These are phyloP conservation scores for Candida maesae DNA, from an alignment of 805 yeast species.

Conservation along the genomic window DNA sequence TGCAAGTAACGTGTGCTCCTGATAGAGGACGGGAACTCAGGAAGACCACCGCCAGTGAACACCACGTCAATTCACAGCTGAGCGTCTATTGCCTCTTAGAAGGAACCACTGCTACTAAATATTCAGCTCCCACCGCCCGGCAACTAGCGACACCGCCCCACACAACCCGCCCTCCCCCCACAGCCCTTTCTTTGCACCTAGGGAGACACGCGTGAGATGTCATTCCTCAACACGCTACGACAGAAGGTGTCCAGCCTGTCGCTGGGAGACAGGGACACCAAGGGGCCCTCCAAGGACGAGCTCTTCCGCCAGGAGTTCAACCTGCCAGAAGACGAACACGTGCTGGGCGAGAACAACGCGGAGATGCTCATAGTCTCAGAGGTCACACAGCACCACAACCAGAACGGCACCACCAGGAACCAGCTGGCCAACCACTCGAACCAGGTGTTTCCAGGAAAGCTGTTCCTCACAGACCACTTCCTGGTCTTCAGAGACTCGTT, in stretches of 20 bases:
- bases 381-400: constrained; percentile 14
- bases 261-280: constrained; percentile 35
- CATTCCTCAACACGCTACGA: constrained; percentile 42
- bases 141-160: no score
- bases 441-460: constrained; percentile 51
- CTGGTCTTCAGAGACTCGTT: constrained; percentile 69
- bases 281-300: constrained; percentile 49
- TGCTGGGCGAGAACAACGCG: constrained; percentile 63
- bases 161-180: no score
- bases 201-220: constrained; percentile 30
- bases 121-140: no score
- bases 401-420: constrained; percentile 4
- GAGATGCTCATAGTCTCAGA: constrained; percentile 43
- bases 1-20: no score
- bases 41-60: no score
- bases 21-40: no score
- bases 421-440: constrained; percentile 25
- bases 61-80: no score
- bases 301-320: constrained; percentile 60
- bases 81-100: no score
- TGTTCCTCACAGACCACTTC: constrained; percentile 73
- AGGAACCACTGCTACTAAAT: no score
- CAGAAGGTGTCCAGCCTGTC: constrained; percentile 43
- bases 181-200: no score
- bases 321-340: constrained; percentile 66